Evolutionary conservation across 768 basidiomycete genomes (phyloP).

Genomic region (Xerocomellus intermedius): DNA sequence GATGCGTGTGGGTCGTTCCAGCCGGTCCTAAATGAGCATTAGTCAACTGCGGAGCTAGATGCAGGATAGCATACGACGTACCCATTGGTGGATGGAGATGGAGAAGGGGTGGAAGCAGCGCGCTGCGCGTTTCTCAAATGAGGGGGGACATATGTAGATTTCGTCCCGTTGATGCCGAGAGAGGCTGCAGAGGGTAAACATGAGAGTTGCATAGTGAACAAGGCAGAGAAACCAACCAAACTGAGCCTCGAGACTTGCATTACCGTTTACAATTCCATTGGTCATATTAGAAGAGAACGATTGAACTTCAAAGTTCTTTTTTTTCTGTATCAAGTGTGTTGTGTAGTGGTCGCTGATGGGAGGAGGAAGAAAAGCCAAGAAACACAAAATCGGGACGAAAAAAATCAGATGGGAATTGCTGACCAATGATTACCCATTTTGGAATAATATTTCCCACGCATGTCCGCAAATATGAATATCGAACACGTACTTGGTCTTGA

Average conservation of each 20-base stretch:
- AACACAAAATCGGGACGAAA: slow-evolving; percentile 15
- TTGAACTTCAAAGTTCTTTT: slow-evolving; percentile 30
- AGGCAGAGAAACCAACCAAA: slow-evolving; percentile 52
- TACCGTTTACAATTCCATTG: slow-evolving; percentile 87
- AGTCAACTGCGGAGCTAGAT: slow-evolving; percentile 15
- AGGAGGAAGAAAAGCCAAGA: slow-evolving; percentile 23
- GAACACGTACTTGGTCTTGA: neutral
- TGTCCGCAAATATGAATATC: too few species aligned
- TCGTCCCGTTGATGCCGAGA: slow-evolving; percentile 67
- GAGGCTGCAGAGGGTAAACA: slow-evolving; percentile 46
- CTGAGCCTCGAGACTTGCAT: slow-evolving; percentile 67
- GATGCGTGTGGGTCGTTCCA: slow-evolving; percentile 76
- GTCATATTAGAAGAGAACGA: slow-evolving; percentile 65
- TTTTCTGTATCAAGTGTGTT: slow-evolving; percentile 23
- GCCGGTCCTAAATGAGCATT: slow-evolving; percentile 49
- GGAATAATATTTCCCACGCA: slow-evolving; percentile 10
- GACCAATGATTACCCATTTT: slow-evolving; percentile 17
- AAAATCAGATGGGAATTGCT: slow-evolving; percentile 29
- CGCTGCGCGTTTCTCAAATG: slow-evolving; percentile 85
- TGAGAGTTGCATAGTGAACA: neutral
- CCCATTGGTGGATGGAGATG: slow-evolving; percentile 46
- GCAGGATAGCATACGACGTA: slow-evolving; percentile 34
- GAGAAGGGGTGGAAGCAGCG: slow-evolving; percentile 59
- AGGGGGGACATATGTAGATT: slow-evolving; percentile 86
- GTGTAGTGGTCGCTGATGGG: slow-evolving; percentile 31